Evolutionary conservation across 805 yeast species (phyloP), one percentile per base, ranked within the genome.

Genomic region (Saccharomycopsis sp.): DNA sequence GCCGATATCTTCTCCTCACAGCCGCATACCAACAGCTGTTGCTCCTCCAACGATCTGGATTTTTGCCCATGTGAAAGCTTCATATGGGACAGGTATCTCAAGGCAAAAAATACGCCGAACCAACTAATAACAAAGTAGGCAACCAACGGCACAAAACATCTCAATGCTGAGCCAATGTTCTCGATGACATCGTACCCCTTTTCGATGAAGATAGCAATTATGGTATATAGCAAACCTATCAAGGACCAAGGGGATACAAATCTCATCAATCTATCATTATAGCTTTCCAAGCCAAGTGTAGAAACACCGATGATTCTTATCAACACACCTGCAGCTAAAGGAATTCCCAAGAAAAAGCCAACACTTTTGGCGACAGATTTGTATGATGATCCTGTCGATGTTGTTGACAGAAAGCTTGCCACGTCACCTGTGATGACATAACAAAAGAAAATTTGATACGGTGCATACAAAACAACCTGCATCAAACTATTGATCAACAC

Each of bases 381-480:
- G 47, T 68, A 70, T 12, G 64, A 50, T 17, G 29, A 8, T 13
- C 40, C 36, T 17, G 41, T 20, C 41, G 39, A 29, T 35, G 43
- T 38, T 17, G 58, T 54, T 15, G 62, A 53, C n/a, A n/a, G n/a
- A n/a, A n/a, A n/a, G n/a, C n/a, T n/a, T n/a, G n/a, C n/a, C n/a
- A n/a, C n/a, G n/a, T n/a, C n/a, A n/a, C n/a, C n/a, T n/a, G n/a
- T n/a, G n/a, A 72, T 62, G 4, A 64, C 64, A 45, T 69, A 63
- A 42, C 73, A 63, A 49, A 67, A 69, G 36, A 73, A 63, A 23
- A 69, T 53, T 41, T 69, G 66, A 42, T 65, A 62, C 5, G 80
- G 79, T 3, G 77, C 77, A 53, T 66, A 72, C 16, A 74, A 58
- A 0, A 67, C 60, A 35, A 74, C 59, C 52, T 74, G 80, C 27